Evolutionary conservation across 768 basidiomycete species (phyloP).

Genomic region (Lactarius trivialis): DNA sequence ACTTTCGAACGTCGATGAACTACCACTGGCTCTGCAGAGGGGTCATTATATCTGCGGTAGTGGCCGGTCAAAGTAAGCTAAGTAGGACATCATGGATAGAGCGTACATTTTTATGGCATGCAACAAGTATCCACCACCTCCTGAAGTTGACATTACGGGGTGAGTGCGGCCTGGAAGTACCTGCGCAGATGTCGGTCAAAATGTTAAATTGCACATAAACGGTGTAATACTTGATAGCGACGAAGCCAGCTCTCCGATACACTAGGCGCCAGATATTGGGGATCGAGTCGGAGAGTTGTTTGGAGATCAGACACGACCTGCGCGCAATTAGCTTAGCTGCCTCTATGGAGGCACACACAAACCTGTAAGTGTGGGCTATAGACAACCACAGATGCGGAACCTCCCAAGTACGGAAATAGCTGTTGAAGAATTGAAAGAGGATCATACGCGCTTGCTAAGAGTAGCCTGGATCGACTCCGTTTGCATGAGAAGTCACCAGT

Average conservation of each 20-base stretch:
- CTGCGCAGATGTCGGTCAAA: constrained; percentile 24
- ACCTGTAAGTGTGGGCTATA: constrained; percentile 81
- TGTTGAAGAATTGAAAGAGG: constrained; percentile 72
- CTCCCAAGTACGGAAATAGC: constrained; percentile 69
- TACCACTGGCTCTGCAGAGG: constrained; percentile 48
- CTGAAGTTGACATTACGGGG: constrained; percentile 87
- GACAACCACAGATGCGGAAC: constrained; percentile 81
- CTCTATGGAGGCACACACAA: constrained; percentile 10
- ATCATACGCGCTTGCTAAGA: constrained; percentile 82
- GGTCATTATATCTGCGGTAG: constrained; percentile 47
- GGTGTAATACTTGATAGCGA: constrained; percentile 66
- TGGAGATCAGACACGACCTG: constrained; percentile 78
- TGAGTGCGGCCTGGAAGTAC: constrained; percentile 95
- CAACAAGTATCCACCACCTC: constrained; percentile 83
- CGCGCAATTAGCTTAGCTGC: neutral
- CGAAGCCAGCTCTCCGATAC: constrained; percentile 85
- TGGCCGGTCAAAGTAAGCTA: neutral
- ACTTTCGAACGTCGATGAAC: constrained; percentile 36
- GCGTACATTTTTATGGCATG: constrained; percentile 80
- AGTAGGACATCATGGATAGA: neutral
- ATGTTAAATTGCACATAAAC: neutral
- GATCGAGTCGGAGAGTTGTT: constrained; percentile 54
- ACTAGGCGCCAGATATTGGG: constrained; percentile 67
- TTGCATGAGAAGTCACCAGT: neutral
- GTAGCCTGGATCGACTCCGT: constrained; percentile 41